Evolutionary conservation across 1,139 yeast genomes (phyloP), one percentile per base, ranked within the genome.

Genomic region (Taphrina populina): DNA sequence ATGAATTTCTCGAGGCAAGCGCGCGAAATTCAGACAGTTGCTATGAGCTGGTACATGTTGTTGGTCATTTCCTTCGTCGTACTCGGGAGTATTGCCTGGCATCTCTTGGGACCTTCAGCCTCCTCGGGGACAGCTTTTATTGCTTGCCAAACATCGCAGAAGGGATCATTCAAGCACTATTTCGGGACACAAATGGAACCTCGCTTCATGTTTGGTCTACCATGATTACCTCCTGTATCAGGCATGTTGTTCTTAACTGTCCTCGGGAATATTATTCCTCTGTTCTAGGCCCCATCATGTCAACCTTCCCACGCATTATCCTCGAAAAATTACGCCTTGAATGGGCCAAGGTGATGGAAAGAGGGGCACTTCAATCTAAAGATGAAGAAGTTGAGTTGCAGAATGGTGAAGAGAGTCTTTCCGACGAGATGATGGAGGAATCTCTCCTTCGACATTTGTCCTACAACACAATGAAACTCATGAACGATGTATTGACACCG

Each of bases 401-500:
- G 95, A 95, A 26, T 3, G n/a, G 71, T 84, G 56, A 84, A 81
- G 85, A 80, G 61, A 86, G 83, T 60, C 75, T 94, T 64, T 83
- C 94, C n/a, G 96, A 90, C 66, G 98, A 92, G 67, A 92, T 92
- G 95, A 84, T 92, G 86, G 97, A 92, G 64, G 98, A 92, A 67
- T 96, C 92, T 68, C 77, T 92, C 76, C 74, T 92, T 61, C 76
- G 98, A 61, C 97, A 92, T 69, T 76, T 92, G 56, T 88, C 97
- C 0, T 95, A 95, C 1, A 88, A 95, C 4, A 88, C 87, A n/a
- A 96, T 86, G 40, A 74, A 97, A 60, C 76, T 90, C 65, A 71
- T 92, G 62, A 37, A 53, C 29, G 58, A 59, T 15, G 15, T 57
- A 6, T 39, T 56, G n/a, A 23, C 39, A 11, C 54, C 54, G 8